Evolutionary conservation across 2,329 filamentous ascomycete species (phyloP).

Genomic region (Colletotrichum cereale): DNA sequence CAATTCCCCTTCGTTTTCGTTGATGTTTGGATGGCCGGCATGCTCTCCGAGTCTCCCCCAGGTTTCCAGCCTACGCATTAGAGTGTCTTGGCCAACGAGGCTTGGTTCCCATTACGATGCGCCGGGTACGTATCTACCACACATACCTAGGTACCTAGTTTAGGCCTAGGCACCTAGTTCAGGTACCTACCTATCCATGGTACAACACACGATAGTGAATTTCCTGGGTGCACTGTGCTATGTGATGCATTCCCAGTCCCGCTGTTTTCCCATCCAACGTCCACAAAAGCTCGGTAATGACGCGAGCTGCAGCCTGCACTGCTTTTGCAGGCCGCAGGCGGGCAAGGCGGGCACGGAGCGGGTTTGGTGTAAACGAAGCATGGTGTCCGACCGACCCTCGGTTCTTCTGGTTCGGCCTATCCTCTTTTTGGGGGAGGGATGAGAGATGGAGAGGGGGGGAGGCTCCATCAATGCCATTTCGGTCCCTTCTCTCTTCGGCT

Average conservation of each 20-base stretch:
- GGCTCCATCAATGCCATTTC: conserved; percentile 15
- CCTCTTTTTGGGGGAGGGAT: not conserved
- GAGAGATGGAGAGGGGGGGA: not conserved
- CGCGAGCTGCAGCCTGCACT: conserved; percentile 10
- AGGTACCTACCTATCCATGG: too few relatives aligned
- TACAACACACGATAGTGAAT: not conserved
- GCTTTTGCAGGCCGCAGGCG: not conserved
- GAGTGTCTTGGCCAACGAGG: conserved; percentile 15
- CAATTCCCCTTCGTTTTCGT: not conserved
- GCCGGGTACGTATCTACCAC: not conserved
- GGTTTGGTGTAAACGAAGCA: conserved; percentile 3
- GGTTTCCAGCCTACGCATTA: not conserved
- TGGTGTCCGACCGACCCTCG: conserved; percentile 8
- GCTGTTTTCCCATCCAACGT: not conserved
- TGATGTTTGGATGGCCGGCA: not conserved
- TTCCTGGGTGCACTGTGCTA: not conserved
- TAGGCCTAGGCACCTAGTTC: too few relatives aligned
- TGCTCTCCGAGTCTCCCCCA: conserved; percentile 2
- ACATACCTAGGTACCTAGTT: not conserved
- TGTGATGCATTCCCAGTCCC: not conserved
- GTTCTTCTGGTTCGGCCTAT: not conserved
- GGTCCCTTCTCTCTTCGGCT: conserved; percentile 9
- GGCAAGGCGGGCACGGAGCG: conserved; percentile 1
- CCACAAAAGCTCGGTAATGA: conserved; percentile 21
- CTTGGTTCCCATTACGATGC: conserved; percentile 6